Percentiles rank a stretch among this genome's conserved stretches.
Evolutionary conservation across 1,284 basidiomycete genomes (phyloP).

Genomic region (Puccinia coronata): DNA sequence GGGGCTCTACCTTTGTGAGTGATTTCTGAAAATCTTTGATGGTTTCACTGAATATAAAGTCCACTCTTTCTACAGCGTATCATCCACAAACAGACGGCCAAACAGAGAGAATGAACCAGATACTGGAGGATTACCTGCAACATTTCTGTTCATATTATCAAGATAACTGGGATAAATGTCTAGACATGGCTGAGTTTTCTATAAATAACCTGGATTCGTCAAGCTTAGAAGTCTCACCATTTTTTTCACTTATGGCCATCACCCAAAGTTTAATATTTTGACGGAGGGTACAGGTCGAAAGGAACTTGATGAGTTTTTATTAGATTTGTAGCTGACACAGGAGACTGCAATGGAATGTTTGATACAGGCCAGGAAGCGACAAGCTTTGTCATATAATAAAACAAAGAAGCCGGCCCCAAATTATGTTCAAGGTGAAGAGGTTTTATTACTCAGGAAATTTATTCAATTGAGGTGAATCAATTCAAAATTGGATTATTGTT

Average conservation of each 20-base stretch:
- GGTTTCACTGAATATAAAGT: neutral
- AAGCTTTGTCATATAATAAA: neutral
- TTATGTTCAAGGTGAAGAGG: too few relatives aligned
- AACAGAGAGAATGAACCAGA: neutral
- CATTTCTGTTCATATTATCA: slow-evolving; percentile 8
- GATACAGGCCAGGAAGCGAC: neutral
- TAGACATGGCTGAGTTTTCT: neutral
- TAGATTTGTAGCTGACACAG: neutral
- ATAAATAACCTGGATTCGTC: neutral
- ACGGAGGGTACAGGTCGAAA: neutral
- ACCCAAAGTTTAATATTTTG: neutral
- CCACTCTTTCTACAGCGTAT: slow-evolving; percentile 17
- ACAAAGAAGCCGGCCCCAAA: neutral
- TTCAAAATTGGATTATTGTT: too few relatives aligned
- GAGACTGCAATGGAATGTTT: neutral
- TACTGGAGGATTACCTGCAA: neutral
- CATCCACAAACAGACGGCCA: slow-evolving; percentile 35
- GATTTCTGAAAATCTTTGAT: neutral
- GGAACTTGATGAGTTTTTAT: neutral
- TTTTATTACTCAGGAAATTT: too few relatives aligned
- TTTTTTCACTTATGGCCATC: neutral
- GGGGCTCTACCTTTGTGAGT: neutral
- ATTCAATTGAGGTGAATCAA: too few relatives aligned
- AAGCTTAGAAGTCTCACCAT: neutral
- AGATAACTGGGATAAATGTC: slow-evolving; percentile 6